Conservation (phyloP, 306 rosid genomes). For the Corylus avellana region DNA sequence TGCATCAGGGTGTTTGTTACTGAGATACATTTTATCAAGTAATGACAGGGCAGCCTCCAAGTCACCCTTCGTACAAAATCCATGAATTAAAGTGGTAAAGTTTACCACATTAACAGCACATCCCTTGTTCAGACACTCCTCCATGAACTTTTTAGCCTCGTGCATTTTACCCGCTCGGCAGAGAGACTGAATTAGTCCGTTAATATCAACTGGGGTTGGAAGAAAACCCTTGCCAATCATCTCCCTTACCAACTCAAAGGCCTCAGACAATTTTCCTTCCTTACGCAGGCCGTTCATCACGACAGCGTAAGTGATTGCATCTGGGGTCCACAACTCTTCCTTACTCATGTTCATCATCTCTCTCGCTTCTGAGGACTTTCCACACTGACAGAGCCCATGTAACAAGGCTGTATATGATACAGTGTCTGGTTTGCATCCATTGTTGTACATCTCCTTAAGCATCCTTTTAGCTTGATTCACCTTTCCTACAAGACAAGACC, state of each 20-base stretch:
- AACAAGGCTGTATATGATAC: slow-evolving; percentile 74
- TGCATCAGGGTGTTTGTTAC: slow-evolving; percentile 80
- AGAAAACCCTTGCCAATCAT: slow-evolving; percentile 69
- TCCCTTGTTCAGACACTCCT: slow-evolving; percentile 71
- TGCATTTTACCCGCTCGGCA: slow-evolving; percentile 55
- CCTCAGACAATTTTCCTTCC: slow-evolving; percentile 79
- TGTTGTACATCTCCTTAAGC: slow-evolving; percentile 82
- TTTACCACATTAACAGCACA: slow-evolving; percentile 81
- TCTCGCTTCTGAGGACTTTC: slow-evolving; percentile 75
- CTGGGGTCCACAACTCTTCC: slow-evolving; percentile 91
- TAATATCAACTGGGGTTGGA: slow-evolving; percentile 80
- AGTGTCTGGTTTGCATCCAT: slow-evolving; percentile 79
- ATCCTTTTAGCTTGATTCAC: slow-evolving; percentile 82
- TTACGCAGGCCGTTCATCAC: slow-evolving; percentile 80
- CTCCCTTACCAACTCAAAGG: slow-evolving; percentile 66
- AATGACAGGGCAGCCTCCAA: slow-evolving; percentile 72
- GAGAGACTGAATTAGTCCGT: slow-evolving; percentile 67
- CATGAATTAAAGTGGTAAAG: slow-evolving; percentile 81
- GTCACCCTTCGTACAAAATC: slow-evolving; percentile 72
- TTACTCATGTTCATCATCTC: slow-evolving; percentile 72
- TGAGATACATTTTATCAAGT: slow-evolving; percentile 84
- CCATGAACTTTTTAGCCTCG: slow-evolving; percentile 70
- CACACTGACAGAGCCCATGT: slow-evolving; percentile 78
- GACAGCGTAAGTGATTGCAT: slow-evolving; percentile 68
- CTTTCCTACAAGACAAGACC: slow-evolving; percentile 69